Base-by-base conservation (phyloP, 306 rosid genomes). In the Urtica urens region DNA sequence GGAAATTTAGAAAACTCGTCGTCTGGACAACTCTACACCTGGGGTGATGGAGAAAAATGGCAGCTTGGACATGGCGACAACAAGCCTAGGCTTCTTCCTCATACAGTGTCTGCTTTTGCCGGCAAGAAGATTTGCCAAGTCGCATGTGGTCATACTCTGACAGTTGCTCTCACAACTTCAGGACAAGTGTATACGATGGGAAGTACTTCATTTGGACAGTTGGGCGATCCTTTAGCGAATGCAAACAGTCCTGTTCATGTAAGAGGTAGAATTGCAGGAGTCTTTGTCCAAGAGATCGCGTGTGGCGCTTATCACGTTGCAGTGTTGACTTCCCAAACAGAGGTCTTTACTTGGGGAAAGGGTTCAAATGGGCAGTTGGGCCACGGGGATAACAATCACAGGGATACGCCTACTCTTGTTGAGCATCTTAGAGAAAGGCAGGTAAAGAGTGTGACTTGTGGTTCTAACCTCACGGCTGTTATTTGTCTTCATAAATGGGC, bases 301-400 rank as follows among this genome's bases (percentile, higher is more conserved):
- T 84, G 97, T 55, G 97, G 97, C 67, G 84, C 97, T 41, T 77
- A 60, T 71, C 97, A 90, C 55, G 82, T 85, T 65, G 97, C 87
- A 27, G 81, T 81, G 61, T 66, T 90, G 72, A 84, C 97, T 51
- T 81, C 97, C 52, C 81, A 71, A 64, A 33, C 82, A 31, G 92
- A 84, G 78, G 80, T 90, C 72, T 90, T 77, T 79, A 90, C 95
- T 23, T 90, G 97, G 97, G 97, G 97, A 60, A 90, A 82, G 55
- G 97, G 97, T 49, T 77, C 81, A 53, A 84, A 81, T 66, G 97
- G 97, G 63, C 97, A 90, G 70, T 68, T 90, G 71, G 97, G 97
- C 50, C 97, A 90, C 25, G 95, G 95, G 49, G 94, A 84, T 75
- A 68, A 34, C 45, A 72, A 63, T 73, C 67, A 81, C 62, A 80